Evolutionary conservation across 208 protist genomes (phyloP), one percentile per base, ranked within the genome.

Genomic region (Trypanosoma platydactyli): DNA sequence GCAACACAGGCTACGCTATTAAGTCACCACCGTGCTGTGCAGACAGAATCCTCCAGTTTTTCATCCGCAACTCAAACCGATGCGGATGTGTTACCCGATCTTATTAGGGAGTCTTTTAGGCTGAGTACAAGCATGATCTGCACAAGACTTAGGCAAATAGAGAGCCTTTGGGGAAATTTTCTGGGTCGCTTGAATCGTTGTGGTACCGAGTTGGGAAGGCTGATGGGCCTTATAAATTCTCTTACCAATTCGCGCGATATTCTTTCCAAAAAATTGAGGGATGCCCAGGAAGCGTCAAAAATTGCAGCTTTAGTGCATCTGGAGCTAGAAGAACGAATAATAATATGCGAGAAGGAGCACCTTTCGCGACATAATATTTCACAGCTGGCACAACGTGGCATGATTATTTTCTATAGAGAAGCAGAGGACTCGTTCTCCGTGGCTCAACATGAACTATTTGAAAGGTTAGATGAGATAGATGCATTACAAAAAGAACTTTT

Each of bases 381-480:
- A 45, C 27, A 44, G 1, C 13, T 44, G 0, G 42, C 50, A 44
- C 18, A 58, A 60, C 13, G 29, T 45, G 40, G 16, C 12, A n/a
- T 52, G 22, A 49, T 57, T 41, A n/a, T 4, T 44, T 65, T 53
- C 35, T 29, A 65, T 44, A 35, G 35, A 51, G 49, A 58, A 45
- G 33, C 12, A 45, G 48, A 58, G 24, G n/a, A 0, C 38, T n/a
- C 40, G 16, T 45, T 64, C 65, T 44, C 44, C 15, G 29, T 50
- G 1, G 35, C 20, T 45, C 54, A 35, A 46, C 48, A 30, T 65
- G 58, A 72, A 22, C 59, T 56, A 42, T 38, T 64, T 38, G 54
- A 55, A 27, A 66, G 65, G 27, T 45, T 54, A 30, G 57, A 62
- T 69, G 40, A 69, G 11, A 69, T 59, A 69, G 45, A 69, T 38